phyloP scores from a whole-genome alignment of 371 early-diverging fungal species.

The Rhizomucor miehei region DNA sequence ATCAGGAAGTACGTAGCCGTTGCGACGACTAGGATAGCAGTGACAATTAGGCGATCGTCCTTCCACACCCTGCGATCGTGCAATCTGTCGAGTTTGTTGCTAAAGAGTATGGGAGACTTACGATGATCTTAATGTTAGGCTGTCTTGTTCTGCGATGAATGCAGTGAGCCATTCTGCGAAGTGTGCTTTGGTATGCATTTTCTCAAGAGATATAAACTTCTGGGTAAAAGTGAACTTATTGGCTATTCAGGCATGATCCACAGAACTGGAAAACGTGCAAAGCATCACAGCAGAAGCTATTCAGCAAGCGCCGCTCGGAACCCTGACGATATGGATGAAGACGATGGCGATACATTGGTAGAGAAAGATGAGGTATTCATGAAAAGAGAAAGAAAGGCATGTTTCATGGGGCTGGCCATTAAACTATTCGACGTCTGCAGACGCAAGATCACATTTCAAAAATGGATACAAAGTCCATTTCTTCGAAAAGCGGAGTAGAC shows the following conservation, averaged over 20 bases:
- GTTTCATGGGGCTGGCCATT: neutral
- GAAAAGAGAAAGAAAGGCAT: neutral
- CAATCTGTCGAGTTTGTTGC: neutral
- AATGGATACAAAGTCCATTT: conserved; percentile 18
- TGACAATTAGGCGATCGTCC: neutral
- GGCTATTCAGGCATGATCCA: conserved; percentile 66
- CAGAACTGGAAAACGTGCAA: conserved; percentile 78
- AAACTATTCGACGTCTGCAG: neutral
- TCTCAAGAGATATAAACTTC: neutral
- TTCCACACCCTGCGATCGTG: neutral
- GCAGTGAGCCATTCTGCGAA: conserved; percentile 86
- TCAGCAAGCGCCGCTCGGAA: conserved; percentile 1
- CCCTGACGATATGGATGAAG: conserved; percentile 10
- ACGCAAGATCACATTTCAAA: too few species aligned
- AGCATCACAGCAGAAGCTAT: conserved; percentile 50
- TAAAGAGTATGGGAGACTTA: neutral
- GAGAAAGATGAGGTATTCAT: conserved; percentile 8
- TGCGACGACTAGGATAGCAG: conserved; percentile 1
- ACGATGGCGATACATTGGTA: conserved; percentile 7
- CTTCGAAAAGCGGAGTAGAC: conserved; percentile 9
- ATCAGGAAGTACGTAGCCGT: conserved; percentile 50
- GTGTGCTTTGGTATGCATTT: conserved; percentile 71
- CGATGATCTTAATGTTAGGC: conserved; percentile 36
- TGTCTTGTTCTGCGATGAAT: conserved; percentile 66
- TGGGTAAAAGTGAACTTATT: neutral